Evolutionary conservation across 306 rosid genomes (phyloP), one percentile per base, ranked within the genome.

Genomic region (Glycine tomentella): DNA sequence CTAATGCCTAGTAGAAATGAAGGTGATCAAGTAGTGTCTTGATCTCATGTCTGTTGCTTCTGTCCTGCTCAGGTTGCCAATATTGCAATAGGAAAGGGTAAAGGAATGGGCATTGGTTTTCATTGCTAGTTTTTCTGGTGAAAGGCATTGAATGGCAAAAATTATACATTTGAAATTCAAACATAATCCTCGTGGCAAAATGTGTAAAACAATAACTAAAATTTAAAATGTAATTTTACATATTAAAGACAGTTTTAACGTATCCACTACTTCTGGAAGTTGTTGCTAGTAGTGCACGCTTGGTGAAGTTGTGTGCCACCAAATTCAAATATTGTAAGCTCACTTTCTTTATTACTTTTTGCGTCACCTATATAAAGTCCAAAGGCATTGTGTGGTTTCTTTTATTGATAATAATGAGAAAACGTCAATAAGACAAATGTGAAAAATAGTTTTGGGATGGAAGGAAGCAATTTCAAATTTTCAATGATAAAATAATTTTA

Each of bases 41-140:
- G 25, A 40, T 53, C 46, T 4, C 33, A 33, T 65, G 62, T 66
- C 5, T 65, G 50, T n/a, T 62, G 51, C 50, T 33, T 38, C 62
- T 58, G 38, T 38, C 70, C 42, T 48, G 72, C 72, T 20, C 77
- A 44, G 42, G 59, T 51, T 80, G 31, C 74, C 56, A 80, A 63
- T 63, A 34, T 51, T 57, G 25, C 40, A 55, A 25, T 25, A 25
- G 46, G 16, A 17, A 36, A 12, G 75, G 63, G 50, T 57, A 31
- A 46, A 58, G 42, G 13, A 69, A 31, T 51, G 6, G 78, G 7
- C 42, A 56, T n/a, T n/a, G n/a, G n/a, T n/a, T n/a, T n/a, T n/a
- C n/a, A n/a, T n/a, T 79, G 76, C 34, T 5, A 11, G 38, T 69
- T 79, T 79, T 59, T 34, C 31, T 38, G 66, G 48, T 38, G 68